Base-by-base conservation (phyloP, 768 basidiomycete species). In the Boletus vermiculosoides region DNA sequence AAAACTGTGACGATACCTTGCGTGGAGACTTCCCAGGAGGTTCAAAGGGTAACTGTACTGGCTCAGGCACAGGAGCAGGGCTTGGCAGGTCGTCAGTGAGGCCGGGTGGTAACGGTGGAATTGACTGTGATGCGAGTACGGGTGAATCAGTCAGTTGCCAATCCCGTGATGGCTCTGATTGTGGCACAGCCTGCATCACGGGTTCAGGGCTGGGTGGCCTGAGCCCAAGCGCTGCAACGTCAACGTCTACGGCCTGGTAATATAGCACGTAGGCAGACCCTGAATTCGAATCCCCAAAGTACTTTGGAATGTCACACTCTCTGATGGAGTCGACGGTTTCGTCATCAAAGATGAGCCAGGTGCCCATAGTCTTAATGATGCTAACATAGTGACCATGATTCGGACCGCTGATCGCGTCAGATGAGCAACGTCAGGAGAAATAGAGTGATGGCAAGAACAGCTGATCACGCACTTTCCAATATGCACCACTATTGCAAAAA, bases 341-440 rank as follows among this genome's bases (percentile, higher is more conserved):
- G 72, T 99, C 97, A 74, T 99, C 97, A 65, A 98, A 98, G 48
- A 96, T 80, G 57, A 93, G 79, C 97, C 97, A 99, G 48, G 80
- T 71, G 39, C 85, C 88, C 58, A 83, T 80, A 3, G 90, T 89
- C 70, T 92, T 93, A 71, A 98, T 89, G 66, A 98, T 87, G 63
- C 95, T 90, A 63, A 98, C 86, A 72, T 99, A 99, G 77, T 99
- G 97, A 1, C 97, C 97, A 66, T 98, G 97, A 69, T 97, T 90
- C n/a, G 94, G 94, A 6, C 96, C 96, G 66, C 95, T 97, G 67
- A 49, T 55, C 48, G 30, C 23, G 37, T 48, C 52, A 64, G 58
- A 58, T 51, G 52, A 23, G 22, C 36, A 22, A 61, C 20, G 52
- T 70, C 55, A 65, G 54, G 45, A 40, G 11, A 34, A 34, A 45